These are phyloP conservation scores for Magnusiomyces starmeri DNA, from an alignment of 1,139 yeast genomes.

Conservation along the genomic window DNA sequence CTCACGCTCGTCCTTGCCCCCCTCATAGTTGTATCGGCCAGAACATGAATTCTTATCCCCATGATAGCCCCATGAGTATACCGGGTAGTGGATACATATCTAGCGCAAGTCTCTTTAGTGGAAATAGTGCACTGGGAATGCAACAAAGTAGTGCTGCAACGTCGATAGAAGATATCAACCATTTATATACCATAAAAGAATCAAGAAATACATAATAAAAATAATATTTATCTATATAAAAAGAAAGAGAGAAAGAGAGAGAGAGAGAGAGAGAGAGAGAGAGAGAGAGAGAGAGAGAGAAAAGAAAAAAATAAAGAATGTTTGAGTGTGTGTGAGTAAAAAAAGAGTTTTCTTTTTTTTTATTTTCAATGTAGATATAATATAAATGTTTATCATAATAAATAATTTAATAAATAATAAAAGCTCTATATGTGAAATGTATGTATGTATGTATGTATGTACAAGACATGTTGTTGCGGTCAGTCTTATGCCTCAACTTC, in stretches of 20 bases:
- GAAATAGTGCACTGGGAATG: neutral
- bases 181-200: no score
- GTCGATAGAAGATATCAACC: neutral
- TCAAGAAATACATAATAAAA: no score
- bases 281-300: neutral
- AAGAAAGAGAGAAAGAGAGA: neutral
- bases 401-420: neutral
- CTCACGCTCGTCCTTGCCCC: no score
- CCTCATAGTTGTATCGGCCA: no score
- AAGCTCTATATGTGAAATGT: neutral
- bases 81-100: neutral
- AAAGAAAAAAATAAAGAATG: neutral
- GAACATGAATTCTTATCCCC: neutral
- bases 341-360: no score
- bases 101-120: neutral
- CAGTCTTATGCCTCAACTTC: no score
- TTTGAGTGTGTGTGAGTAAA: neutral
- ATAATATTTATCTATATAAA: neutral
- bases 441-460: no score
- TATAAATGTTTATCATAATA: no score
- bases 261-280: neutral
- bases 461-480: no score
- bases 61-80: neutral
- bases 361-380: no score
- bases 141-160: neutral